Evolutionary conservation across 75 land plant species (phyloP).

Genomic region (Azolla pinnata): DNA sequence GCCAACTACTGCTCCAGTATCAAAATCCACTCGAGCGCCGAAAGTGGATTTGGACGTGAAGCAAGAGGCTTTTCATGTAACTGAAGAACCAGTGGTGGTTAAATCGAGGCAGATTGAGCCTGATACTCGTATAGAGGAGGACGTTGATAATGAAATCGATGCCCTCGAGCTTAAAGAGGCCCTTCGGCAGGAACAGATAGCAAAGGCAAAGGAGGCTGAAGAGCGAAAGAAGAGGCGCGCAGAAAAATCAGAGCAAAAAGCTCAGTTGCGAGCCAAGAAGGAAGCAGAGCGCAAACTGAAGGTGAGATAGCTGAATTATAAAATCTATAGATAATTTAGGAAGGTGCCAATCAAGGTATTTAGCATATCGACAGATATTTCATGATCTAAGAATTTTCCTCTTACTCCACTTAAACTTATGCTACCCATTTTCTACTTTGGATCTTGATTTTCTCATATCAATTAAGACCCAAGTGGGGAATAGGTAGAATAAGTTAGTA

Average conservation of each 20-base stretch:
- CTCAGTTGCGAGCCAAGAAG: constrained; percentile 51
- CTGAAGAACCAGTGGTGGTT: neutral
- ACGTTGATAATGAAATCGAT: constrained; percentile 27
- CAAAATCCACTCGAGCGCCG: neutral
- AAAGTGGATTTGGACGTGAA: neutral
- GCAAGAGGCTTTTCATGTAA: neutral
- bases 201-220: constrained; percentile 75
- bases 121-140: constrained; percentile 4
- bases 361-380: neutral
- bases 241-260: constrained; percentile 67
- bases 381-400: neutral
- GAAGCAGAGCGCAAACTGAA: constrained; percentile 76
- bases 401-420: neutral
- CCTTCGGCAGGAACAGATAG: constrained; percentile 47
- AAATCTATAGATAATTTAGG: neutral
- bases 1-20: no score
- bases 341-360: neutral
- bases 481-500: no score
- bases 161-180: constrained; percentile 54
- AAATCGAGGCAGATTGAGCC: neutral
- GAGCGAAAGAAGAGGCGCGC: constrained; percentile 71
- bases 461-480: neutral
- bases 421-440: neutral
- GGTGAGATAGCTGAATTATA: constrained; percentile 19
- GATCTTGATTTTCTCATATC: neutral